Conservation (phyloP, 352 stramenopile species). For the Phytophthora megakarya region DNA sequence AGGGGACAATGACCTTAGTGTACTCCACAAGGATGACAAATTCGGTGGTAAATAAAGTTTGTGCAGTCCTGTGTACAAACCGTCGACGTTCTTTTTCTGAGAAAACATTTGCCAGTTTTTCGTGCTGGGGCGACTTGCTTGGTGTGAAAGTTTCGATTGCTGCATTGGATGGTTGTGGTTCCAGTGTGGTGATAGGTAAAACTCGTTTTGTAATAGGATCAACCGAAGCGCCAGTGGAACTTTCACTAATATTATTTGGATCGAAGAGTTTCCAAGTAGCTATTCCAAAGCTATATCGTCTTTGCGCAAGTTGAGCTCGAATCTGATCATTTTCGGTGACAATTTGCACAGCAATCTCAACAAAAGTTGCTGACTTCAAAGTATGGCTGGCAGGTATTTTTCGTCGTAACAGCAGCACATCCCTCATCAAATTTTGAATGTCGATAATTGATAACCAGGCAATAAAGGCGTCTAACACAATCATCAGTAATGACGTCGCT, state of each 20-base stretch:
- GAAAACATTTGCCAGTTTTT: conserved; percentile 1
- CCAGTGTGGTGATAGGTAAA: background rate
- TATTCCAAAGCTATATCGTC: background rate
- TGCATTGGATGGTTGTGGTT: background rate
- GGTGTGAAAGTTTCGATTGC: conserved; percentile 2
- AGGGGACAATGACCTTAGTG: conserved; percentile 11
- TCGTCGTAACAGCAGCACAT: background rate
- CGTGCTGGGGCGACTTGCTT: background rate
- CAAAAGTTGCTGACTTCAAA: conserved; percentile 1
- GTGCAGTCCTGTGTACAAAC: conserved; percentile 7
- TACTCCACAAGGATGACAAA: conserved; percentile 15
- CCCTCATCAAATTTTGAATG: conserved; percentile 6
- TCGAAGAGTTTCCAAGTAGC: too few species aligned
- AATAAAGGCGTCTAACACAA: conserved; percentile 1
- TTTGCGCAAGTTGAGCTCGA: background rate
- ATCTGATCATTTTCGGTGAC: background rate
- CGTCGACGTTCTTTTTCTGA: conserved; percentile 6
- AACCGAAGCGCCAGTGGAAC: background rate
- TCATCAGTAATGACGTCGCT: background rate
- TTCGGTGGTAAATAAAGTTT: conserved; percentile 7
- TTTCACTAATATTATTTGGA: too few species aligned
- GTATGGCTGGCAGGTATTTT: conserved; percentile 5
- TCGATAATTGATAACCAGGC: conserved; percentile 3
- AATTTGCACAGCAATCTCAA: conserved; percentile 9
- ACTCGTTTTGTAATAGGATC: background rate